Evolutionary conservation across 2,329 filamentous ascomycete species (phyloP).

Genomic region (Pseudogymnoascus sp.): DNA sequence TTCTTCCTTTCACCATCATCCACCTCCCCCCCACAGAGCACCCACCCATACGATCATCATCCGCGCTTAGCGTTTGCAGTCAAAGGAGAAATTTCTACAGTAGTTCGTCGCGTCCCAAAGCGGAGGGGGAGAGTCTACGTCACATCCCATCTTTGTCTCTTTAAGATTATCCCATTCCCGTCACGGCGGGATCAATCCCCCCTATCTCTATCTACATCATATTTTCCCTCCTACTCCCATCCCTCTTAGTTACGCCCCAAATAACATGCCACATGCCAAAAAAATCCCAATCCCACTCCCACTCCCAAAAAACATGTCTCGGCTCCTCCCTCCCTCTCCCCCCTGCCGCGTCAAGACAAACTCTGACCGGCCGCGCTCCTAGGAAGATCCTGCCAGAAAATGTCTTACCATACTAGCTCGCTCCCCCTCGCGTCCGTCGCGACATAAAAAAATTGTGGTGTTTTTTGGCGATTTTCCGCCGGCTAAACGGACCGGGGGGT

Average conservation of each 20-base stretch:
- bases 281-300: too few relatives aligned
- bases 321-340: neutral
- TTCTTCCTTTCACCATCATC: neutral
- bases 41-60: neutral
- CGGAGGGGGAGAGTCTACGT: neutral
- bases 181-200: neutral
- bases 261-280: neutral
- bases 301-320: neutral
- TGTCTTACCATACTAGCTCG: neutral
- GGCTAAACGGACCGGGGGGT: neutral
- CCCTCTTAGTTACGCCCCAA: neutral
- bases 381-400: neutral
- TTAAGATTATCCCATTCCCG: neutral
- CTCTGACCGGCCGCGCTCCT: neutral
- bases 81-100: too few relatives aligned
- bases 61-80: neutral
- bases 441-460: neutral
- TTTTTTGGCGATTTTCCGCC: neutral
- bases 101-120: neutral
- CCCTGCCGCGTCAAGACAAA: neutral
- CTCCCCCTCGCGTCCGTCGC: neutral
- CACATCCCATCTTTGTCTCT: neutral
- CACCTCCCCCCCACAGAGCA: neutral
- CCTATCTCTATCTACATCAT: neutral
- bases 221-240: neutral